phyloP scores from a whole-genome alignment of 345 rosid genomes.

The Citrus australasica region DNA sequence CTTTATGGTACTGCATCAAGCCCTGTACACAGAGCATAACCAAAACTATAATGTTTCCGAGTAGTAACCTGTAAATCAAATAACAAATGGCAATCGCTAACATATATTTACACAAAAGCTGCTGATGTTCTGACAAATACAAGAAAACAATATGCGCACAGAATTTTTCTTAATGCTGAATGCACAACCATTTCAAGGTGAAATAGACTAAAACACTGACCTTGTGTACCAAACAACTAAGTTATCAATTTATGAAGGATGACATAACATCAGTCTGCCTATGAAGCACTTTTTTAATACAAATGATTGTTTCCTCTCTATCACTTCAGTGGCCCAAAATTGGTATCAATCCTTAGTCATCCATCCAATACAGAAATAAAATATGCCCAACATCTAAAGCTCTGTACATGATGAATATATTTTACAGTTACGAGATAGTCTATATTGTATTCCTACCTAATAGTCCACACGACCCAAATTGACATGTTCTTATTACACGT shows the following conservation, averaged over 20 bases:
- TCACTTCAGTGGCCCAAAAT: neutral
- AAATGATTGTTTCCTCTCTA: neutral
- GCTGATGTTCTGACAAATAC: neutral
- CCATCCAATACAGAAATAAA: neutral
- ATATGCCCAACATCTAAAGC: neutral
- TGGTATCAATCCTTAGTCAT: neutral
- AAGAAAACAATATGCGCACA: neutral
- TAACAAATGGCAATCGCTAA: neutral
- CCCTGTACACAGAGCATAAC: constrained; percentile 47
- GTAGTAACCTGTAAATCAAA: neutral
- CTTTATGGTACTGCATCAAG: constrained; percentile 60
- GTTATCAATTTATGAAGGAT: neutral
- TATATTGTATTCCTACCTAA: neutral
- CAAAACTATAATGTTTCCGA: neutral
- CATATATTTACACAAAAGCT: neutral
- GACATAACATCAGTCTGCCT: neutral
- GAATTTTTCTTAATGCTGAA: neutral
- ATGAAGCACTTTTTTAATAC: neutral
- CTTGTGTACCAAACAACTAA: neutral
- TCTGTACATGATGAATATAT: neutral
- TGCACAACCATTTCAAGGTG: neutral
- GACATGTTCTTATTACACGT: neutral
- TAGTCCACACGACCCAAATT: neutral
- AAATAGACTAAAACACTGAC: neutral
- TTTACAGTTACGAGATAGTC: neutral